These are phyloP conservation scores for Forsythia suspensa DNA, from an alignment of 257 asterid genomes.

Conservation along the genomic window DNA sequence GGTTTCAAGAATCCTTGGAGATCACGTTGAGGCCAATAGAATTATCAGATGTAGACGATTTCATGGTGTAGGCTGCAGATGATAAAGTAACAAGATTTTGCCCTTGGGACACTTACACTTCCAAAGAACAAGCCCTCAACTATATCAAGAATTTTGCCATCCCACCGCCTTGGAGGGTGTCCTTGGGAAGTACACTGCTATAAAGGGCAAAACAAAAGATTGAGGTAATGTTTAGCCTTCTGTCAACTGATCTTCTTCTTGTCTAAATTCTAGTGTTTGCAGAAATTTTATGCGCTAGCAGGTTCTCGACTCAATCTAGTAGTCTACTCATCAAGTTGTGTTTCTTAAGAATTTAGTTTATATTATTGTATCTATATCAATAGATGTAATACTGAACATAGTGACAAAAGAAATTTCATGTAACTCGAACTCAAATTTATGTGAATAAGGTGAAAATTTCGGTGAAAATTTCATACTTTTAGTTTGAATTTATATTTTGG, in stretches of 20 bases:
- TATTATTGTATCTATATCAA: no score
- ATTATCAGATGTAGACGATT: conserved; percentile 43
- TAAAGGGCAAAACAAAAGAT: conserved; percentile 37
- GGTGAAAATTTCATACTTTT: no score
- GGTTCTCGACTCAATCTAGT: no score
- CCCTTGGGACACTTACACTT: conserved; percentile 53
- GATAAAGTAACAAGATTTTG: conserved; percentile 48
- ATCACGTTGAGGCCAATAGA: conserved; percentile 38
- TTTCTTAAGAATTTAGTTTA: no score
- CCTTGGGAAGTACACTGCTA: conserved; percentile 24
- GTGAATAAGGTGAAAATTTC: no score
- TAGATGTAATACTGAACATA: no score
- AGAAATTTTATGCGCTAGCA: neutral
- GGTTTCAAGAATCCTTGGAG: conserved; percentile 7
- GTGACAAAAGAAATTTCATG: no score
- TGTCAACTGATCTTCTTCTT: conserved; percentile 13
- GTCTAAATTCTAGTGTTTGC: no score
- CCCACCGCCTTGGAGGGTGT: conserved; percentile 49
- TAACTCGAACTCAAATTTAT: no score
- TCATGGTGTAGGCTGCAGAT: conserved; percentile 63
- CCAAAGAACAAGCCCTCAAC: conserved; percentile 31
- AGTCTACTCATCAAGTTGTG: neutral
- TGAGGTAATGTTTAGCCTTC: conserved; percentile 36
- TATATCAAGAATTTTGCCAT: conserved; percentile 36
- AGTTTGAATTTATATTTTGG: no score